Conservation (phyloP, 1,284 basidiomycete species). For the Pisolithus thermaeus region DNA sequence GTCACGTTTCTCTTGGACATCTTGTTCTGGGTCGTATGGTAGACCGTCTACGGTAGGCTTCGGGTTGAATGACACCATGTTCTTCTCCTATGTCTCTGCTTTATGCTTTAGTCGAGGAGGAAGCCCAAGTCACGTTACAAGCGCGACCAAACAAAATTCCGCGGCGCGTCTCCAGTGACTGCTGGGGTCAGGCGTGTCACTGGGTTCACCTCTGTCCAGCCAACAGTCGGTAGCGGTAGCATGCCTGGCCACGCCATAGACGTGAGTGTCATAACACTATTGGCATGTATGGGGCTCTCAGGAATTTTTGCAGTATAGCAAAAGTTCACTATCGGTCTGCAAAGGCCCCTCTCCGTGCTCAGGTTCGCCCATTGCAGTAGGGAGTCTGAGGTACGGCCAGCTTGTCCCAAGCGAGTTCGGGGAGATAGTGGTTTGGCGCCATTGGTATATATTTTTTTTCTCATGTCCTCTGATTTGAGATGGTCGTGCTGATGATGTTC, state of each 20-base stretch:
- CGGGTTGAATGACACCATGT: slow-evolving; percentile 15
- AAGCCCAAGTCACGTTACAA: slow-evolving; percentile 11
- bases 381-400: slow-evolving; percentile 58
- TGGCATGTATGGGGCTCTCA: background rate
- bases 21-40: slow-evolving; percentile 73
- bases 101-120: background rate
- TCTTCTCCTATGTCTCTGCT: background rate
- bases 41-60: slow-evolving; percentile 22
- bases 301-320: slow-evolving; percentile 53
- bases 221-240: background rate
- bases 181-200: background rate
- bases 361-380: slow-evolving; percentile 45
- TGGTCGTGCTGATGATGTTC: slow-evolving; percentile 2
- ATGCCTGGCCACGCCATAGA: slow-evolving; percentile 38
- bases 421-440: slow-evolving; percentile 64
- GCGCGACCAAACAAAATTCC: slow-evolving; percentile 13
- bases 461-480: slow-evolving; percentile 5
- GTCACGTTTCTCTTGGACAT: slow-evolving; percentile 66
- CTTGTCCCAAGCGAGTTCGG: slow-evolving; percentile 41
- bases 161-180: background rate
- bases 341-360: slow-evolving; percentile 58
- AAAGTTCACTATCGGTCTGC: slow-evolving; percentile 61
- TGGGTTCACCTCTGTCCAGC: background rate
- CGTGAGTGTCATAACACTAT: slow-evolving; percentile 25
- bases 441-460: slow-evolving; percentile 53